Percentiles rank a stretch among this genome's conserved stretches.
phyloP scores from a whole-genome alignment of 2,329 filamentous ascomycete genomes.

The Pyrenochaeta sp. region DNA sequence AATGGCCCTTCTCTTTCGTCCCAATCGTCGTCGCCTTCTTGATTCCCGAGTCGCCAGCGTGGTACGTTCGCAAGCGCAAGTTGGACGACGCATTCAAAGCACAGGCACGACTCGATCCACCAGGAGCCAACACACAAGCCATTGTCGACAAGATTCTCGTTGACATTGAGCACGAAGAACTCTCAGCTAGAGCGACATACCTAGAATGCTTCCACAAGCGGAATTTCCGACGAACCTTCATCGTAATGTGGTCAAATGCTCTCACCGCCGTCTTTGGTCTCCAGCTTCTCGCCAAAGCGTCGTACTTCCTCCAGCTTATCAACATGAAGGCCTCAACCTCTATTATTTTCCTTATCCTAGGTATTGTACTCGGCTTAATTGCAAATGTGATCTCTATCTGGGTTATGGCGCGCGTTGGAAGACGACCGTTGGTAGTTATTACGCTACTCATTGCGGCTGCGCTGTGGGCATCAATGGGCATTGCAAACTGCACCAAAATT shows the following conservation, averaged over 20 bases:
- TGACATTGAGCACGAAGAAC: conserved; percentile 37
- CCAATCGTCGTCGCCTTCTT: conserved; percentile 55
- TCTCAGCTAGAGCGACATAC: conserved; percentile 33
- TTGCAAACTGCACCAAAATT: conserved; percentile 57
- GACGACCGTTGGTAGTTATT: conserved; percentile 51
- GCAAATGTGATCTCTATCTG: conserved; percentile 58
- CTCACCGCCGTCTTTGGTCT: conserved; percentile 48
- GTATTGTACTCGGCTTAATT: conserved; percentile 56
- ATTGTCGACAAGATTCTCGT: conserved; percentile 36
- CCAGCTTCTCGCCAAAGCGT: conserved; percentile 44
- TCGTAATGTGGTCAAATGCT: conserved; percentile 46
- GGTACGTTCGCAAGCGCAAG: conserved; percentile 52
- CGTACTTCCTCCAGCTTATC: conserved; percentile 46
- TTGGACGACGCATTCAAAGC: conserved; percentile 54
- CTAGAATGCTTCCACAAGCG: conserved; percentile 47
- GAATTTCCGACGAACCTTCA: conserved; percentile 48
- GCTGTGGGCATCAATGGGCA: conserved; percentile 58
- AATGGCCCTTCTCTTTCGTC: conserved; percentile 56
- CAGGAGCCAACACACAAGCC: conserved; percentile 41
- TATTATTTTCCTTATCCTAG: conserved; percentile 57
- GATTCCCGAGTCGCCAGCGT: conserved; percentile 63
- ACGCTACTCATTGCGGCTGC: conserved; percentile 45
- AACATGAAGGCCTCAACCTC: conserved; percentile 39
- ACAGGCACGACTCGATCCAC: conserved; percentile 60
- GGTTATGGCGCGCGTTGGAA: conserved; percentile 53